Percentiles rank a stretch among this genome's conserved stretches.
Evolutionary conservation across 495 filamentous ascomycete genomes (phyloP).

Genomic region (Xylaria castorea): DNA sequence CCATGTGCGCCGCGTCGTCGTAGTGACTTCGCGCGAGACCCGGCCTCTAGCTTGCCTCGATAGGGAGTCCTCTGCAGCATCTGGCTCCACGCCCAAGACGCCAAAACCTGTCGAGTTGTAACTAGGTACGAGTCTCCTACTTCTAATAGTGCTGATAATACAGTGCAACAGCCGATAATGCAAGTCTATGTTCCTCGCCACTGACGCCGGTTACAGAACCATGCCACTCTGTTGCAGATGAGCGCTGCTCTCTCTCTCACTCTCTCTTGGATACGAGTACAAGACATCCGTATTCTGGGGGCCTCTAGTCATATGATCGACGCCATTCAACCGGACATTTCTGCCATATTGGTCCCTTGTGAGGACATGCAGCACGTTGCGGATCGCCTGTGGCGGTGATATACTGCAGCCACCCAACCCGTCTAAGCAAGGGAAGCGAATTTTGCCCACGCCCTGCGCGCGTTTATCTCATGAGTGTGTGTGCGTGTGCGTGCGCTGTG

Average conservation of each 20-base stretch:
- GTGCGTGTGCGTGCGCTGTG: constrained; percentile 8
- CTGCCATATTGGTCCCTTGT: constrained; percentile 48
- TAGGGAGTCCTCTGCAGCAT: neutral
- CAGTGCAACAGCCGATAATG: constrained; percentile 19
- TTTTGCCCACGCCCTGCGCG: constrained; percentile 23
- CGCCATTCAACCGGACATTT: constrained; percentile 52
- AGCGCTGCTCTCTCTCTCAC: neutral
- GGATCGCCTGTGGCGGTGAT: constrained; percentile 27
- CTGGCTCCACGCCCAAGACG: constrained; percentile 20
- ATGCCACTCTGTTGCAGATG: constrained; percentile 13
- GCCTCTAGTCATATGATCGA: constrained; percentile 49
- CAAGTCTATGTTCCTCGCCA: constrained; percentile 10
- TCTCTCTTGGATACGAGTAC: constrained; percentile 19
- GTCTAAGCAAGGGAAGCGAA: constrained; percentile 14
- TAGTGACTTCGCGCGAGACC: constrained; percentile 8
- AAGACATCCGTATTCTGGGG: constrained; percentile 19
- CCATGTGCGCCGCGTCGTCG: constrained; percentile 18
- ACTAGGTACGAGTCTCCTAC: neutral
- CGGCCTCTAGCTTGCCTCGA: constrained; percentile 19
- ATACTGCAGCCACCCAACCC: constrained; percentile 28
- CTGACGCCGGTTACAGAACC: constrained; percentile 19
- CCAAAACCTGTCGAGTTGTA: neutral
- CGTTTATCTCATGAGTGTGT: constrained; percentile 23
- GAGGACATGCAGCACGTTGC: constrained; percentile 22
- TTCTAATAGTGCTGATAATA: constrained; percentile 6